Evolutionary conservation across 139 green algal species (phyloP).

Genomic region (Tetraselmis chui): DNA sequence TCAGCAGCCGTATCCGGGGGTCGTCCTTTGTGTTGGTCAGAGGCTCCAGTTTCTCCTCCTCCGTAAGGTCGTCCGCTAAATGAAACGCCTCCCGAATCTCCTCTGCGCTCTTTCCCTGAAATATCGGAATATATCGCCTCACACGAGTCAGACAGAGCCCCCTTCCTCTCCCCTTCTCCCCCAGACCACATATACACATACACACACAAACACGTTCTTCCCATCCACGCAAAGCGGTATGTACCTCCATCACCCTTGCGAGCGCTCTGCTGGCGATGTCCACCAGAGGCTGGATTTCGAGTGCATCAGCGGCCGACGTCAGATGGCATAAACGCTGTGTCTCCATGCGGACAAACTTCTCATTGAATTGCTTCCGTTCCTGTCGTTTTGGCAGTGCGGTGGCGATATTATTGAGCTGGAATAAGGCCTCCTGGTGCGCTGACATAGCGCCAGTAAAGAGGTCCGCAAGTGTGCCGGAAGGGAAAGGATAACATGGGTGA

Average conservation of each 20-base stretch:
- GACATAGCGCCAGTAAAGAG: neutral
- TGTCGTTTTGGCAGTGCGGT: neutral
- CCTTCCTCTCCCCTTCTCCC: no score
- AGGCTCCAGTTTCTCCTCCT: slow-evolving; percentile 78
- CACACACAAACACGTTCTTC: no score
- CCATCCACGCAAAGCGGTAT: neutral
- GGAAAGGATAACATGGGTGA: neutral
- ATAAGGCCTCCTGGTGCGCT: no score
- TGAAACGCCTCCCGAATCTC: slow-evolving; percentile 58
- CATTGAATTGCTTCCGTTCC: slow-evolving; percentile 66
- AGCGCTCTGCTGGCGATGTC: slow-evolving; percentile 55
- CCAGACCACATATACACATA: neutral
- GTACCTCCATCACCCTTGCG: slow-evolving; percentile 53
- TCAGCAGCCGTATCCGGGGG: slow-evolving; percentile 59
- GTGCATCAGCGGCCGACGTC: slow-evolving; percentile 51
- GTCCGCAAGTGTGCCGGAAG: neutral
- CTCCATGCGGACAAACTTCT: slow-evolving; percentile 57
- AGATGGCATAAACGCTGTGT: slow-evolving; percentile 58
- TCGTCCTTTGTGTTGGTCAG: slow-evolving; percentile 44
- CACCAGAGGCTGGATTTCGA: slow-evolving; percentile 60
- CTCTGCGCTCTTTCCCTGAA: slow-evolving; percentile 50
- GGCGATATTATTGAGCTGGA: neutral
- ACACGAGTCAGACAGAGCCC: neutral
- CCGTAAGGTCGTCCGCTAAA: slow-evolving; percentile 65
- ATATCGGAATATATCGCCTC: neutral